Percentiles rank a stretch among this genome's conserved stretches.
phyloP scores from a whole-genome alignment of 768 basidiomycete species.

The Pholiota molesta region DNA sequence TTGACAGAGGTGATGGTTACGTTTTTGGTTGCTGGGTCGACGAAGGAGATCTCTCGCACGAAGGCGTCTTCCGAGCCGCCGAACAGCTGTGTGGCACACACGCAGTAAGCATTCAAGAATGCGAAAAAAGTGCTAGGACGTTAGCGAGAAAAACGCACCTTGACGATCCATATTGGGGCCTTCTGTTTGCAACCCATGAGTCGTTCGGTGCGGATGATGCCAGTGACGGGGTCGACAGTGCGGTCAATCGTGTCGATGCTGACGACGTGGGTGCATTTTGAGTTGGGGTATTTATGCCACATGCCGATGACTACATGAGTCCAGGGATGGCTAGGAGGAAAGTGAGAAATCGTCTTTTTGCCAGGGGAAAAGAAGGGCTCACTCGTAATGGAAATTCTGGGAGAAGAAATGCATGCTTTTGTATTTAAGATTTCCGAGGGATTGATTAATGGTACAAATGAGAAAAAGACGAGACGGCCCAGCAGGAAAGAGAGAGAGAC shows the following conservation, averaged over 20 bases:
- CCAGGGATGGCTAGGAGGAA: constrained; percentile 75
- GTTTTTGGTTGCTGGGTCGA: constrained; percentile 80
- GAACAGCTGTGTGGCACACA: constrained; percentile 61
- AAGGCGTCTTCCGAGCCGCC: constrained; percentile 94
- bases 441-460: constrained; percentile 34
- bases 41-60: constrained; percentile 91
- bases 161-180: constrained; percentile 90
- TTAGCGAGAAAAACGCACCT: constrained; percentile 50
- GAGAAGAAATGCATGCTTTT: constrained; percentile 82
- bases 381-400: constrained; percentile 85
- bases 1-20: constrained; percentile 92
- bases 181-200: constrained; percentile 92
- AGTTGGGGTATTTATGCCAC: constrained; percentile 97
- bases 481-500: constrained; percentile 11
- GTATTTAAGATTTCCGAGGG: constrained; percentile 10
- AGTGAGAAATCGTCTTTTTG: constrained; percentile 15
- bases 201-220: constrained; percentile 90
- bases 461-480: constrained; percentile 12
- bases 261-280: constrained; percentile 86
- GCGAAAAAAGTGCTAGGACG: neutral
- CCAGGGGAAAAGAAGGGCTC: constrained; percentile 29
- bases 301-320: constrained; percentile 89
- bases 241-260: constrained; percentile 89
- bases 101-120: neutral
- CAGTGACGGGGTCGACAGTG: constrained; percentile 78